Evolutionary conservation across 805 yeast genomes (phyloP).

Genomic region (Hanseniaspora meyeri): DNA sequence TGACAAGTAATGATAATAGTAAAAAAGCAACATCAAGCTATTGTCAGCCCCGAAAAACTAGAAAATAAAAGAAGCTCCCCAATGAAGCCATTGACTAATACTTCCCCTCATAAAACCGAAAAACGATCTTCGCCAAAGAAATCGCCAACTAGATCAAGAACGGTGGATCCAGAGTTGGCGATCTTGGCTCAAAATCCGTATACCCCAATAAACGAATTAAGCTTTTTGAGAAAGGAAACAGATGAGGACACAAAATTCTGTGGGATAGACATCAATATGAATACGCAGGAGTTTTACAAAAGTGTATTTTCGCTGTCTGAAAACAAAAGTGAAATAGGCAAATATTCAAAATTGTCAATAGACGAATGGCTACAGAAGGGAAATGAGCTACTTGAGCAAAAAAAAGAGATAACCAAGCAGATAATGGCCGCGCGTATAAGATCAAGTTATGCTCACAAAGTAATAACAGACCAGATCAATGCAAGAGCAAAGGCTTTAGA

Average conservation of each 20-base stretch:
- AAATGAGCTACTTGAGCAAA: conserved; percentile 25
- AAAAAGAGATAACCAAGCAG: conserved; percentile 27
- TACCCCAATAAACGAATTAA: background rate
- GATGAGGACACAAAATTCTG: background rate
- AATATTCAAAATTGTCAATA: conserved; percentile 21
- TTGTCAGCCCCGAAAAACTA: background rate
- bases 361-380: conserved; percentile 33
- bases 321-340: conserved; percentile 17
- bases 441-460: conserved; percentile 30
- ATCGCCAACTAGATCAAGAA: background rate
- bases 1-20: background rate
- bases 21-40: background rate
- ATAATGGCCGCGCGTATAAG: conserved; percentile 31
- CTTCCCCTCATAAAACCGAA: background rate
- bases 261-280: background rate
- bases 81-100: background rate
- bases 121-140: background rate
- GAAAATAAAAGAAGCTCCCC: background rate
- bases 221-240: background rate
- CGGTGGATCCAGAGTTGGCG: background rate
- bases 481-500: conserved; percentile 27
- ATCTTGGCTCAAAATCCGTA: background rate
- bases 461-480: conserved; percentile 31
- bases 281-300: conserved; percentile 13
- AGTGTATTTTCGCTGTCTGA: conserved; percentile 19